Percentiles rank a stretch among this genome's conserved stretches.
phyloP scores from a whole-genome alignment of 1,284 basidiomycete species.

The Ganoderma sp. region DNA sequence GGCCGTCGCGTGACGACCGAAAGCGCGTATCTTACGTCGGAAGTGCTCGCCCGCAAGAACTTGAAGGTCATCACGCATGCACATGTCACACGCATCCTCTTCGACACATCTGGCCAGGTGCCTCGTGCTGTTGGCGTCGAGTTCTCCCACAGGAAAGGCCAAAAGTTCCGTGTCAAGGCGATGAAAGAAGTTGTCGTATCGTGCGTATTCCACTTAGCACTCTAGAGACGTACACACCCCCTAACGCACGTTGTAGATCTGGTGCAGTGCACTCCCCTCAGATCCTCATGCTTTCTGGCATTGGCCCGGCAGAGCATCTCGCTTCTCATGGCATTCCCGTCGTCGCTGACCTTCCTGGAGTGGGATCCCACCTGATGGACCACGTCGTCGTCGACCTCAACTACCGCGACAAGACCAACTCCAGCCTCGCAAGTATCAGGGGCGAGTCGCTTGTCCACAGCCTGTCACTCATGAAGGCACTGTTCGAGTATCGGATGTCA shows the following conservation, averaged over 20 bases:
- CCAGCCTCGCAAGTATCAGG: slow-evolving; percentile 37
- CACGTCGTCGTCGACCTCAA: slow-evolving; percentile 57
- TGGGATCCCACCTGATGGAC: slow-evolving; percentile 65
- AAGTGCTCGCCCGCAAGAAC: slow-evolving; percentile 66
- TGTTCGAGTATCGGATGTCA: slow-evolving; percentile 50
- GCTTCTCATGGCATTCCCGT: slow-evolving; percentile 53
- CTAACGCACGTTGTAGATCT: slow-evolving; percentile 48
- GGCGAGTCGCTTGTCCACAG: slow-evolving; percentile 44
- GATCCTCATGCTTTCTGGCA: slow-evolving; percentile 54
- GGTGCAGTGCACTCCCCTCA: slow-evolving; percentile 70
- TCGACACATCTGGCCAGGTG: slow-evolving; percentile 49
- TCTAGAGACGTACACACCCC: background rate
- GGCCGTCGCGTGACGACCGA: slow-evolving; percentile 64
- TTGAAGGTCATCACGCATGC: slow-evolving; percentile 62
- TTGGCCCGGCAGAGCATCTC: slow-evolving; percentile 66
- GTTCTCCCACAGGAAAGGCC: slow-evolving; percentile 49
- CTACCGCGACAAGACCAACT: slow-evolving; percentile 56
- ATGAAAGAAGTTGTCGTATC: slow-evolving; percentile 67
- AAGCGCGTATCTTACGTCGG: slow-evolving; percentile 65
- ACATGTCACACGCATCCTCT: slow-evolving; percentile 61
- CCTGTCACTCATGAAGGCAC: slow-evolving; percentile 43
- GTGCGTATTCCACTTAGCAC: slow-evolving; percentile 44
- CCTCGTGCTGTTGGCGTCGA: slow-evolving; percentile 67
- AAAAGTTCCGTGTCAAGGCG: slow-evolving; percentile 51
- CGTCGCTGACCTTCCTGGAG: slow-evolving; percentile 60